These are phyloP conservation scores for Panus rudis DNA, from an alignment of 768 basidiomycete genomes.

Conservation along the genomic window DNA sequence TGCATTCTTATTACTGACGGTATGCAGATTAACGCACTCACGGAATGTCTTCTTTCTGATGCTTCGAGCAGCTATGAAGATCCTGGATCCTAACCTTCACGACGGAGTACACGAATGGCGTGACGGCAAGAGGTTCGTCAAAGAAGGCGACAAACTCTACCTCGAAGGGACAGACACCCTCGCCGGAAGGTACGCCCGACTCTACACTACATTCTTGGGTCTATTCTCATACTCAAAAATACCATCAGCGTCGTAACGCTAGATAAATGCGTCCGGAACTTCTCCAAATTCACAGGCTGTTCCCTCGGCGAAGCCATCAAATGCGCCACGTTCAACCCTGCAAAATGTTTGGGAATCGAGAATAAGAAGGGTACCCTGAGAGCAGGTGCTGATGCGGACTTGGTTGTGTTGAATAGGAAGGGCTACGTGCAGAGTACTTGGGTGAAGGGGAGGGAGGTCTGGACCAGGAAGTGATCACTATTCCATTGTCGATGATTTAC, in stretches of 20 bases:
- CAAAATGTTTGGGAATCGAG: constrained; percentile 73
- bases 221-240: constrained; percentile 1
- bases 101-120: constrained; percentile 90
- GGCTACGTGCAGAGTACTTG: constrained; percentile 67
- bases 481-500: too few species aligned
- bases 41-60: neutral
- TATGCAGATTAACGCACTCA: constrained; percentile 27
- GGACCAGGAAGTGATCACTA: too few species aligned
- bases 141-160: constrained; percentile 74
- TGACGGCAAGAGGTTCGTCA: constrained; percentile 71
- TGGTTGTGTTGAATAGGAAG: constrained; percentile 64
- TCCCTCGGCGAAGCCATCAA: constrained; percentile 78
- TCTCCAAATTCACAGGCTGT: constrained; percentile 77
- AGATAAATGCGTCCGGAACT: constrained; percentile 81
- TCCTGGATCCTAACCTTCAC: constrained; percentile 75
- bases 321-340: constrained; percentile 82
- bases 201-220: neutral
- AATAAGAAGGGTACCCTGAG: constrained; percentile 74
- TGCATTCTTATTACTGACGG: constrained; percentile 90
- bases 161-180: constrained; percentile 83
- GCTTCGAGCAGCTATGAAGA: constrained; percentile 59
- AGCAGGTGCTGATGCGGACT: constrained; percentile 81
- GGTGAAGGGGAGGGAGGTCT: constrained; percentile 71
- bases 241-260: constrained; percentile 66
- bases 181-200: constrained; percentile 67